A percentile compares a stretch with the other conserved stretches of the same genome.
Conservation (phyloP, 2,329 filamentous ascomycete species). For the Teratosphaeria zuluensis region DNA sequence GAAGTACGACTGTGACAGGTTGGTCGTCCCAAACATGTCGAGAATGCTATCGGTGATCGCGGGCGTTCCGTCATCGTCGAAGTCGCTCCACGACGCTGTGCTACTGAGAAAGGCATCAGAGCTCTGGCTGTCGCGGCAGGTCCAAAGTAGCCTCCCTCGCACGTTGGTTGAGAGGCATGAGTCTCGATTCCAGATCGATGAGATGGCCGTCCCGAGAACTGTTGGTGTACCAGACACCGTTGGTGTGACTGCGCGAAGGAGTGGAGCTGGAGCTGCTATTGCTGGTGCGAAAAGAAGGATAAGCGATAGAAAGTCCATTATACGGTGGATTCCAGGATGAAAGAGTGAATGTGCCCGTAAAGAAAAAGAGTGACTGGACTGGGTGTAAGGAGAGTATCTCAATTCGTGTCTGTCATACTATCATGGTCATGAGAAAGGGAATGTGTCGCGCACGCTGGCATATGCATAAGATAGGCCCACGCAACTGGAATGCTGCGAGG, state of each 20-base stretch:
- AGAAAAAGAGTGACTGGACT: not conserved
- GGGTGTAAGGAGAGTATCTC: not conserved
- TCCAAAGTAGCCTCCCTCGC: conserved; percentile 14
- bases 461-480: not conserved
- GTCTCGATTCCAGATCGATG: conserved; percentile 15
- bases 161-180: conserved; percentile 14
- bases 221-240: conserved; percentile 1
- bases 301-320: not conserved
- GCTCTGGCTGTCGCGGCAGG: conserved; percentile 16
- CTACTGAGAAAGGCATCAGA: conserved; percentile 11
- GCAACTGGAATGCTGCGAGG: not conserved
- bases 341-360: not conserved
- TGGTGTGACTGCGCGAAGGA: not conserved
- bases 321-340: not conserved
- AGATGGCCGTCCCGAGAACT: conserved; percentile 1
- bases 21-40: conserved; percentile 11
- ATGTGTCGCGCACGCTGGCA: not conserved
- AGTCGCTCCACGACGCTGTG: conserved; percentile 14
- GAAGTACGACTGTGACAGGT: conserved; percentile 8
- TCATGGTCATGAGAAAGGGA: not conserved
- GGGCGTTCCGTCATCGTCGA: conserved; percentile 9
- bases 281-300: not conserved
- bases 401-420: not conserved
- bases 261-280: not conserved
- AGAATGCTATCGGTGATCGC: conserved; percentile 8